Conservation (phyloP, 2,329 filamentous ascomycete species). For the Cadophora sp. region DNA sequence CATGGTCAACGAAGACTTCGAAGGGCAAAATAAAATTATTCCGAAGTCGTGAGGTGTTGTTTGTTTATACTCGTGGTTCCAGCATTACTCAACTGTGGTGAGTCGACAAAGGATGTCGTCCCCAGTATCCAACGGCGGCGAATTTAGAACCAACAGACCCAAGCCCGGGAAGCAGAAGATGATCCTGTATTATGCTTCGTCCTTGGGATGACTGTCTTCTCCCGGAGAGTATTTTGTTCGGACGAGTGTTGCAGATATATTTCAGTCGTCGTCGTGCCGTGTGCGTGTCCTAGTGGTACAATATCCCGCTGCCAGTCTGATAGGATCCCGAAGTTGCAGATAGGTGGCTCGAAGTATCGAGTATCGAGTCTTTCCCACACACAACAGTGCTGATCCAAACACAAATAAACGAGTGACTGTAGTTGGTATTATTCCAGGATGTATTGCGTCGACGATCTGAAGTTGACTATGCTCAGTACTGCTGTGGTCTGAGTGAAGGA, state of each 20-base stretch:
- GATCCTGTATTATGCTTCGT: conserved; percentile 1
- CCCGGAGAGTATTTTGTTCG: conserved; percentile 12
- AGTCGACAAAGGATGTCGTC: conserved; percentile 36
- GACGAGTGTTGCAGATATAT: conserved; percentile 21
- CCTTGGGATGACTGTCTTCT: conserved; percentile 3
- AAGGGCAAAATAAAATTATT: background rate
- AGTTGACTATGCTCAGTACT: background rate
- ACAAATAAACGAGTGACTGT: conserved; percentile 41
- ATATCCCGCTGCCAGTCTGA: conserved; percentile 1
- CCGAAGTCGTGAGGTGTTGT: conserved; percentile 22
- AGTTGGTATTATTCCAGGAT: conserved; percentile 32
- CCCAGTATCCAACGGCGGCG: conserved; percentile 12
- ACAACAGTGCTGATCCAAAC: conserved; percentile 22
- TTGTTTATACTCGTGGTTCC: conserved; percentile 40
- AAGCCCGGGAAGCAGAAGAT: conserved; percentile 13
- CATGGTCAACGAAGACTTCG: conserved; percentile 19
- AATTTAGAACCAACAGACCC: background rate
- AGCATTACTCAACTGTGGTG: conserved; percentile 37
- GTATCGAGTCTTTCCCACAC: conserved; percentile 6
- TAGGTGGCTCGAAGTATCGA: background rate
- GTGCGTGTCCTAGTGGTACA: background rate
- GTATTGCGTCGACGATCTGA: conserved; percentile 1
- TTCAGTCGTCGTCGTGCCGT: conserved; percentile 8
- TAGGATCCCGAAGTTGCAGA: conserved; percentile 10
- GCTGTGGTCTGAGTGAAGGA: background rate